A percentile compares a stretch with the other conserved stretches of the same genome.
Conservation (phyloP, 371 early-diverging fungal genomes). For the Rhizopus delemar region DNA sequence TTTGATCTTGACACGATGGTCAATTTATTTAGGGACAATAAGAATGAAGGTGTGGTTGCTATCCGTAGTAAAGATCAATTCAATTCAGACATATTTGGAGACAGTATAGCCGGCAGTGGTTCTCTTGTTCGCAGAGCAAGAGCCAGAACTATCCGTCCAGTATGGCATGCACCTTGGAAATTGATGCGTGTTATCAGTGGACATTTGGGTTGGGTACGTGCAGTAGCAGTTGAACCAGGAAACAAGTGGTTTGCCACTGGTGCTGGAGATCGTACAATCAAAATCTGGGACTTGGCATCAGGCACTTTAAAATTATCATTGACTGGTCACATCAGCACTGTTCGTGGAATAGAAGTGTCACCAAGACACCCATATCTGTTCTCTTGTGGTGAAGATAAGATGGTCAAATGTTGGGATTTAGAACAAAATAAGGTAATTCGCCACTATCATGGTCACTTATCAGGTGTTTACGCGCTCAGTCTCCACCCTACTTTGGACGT, state of each 20-base stretch:
- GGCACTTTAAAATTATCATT: conserved; percentile 92
- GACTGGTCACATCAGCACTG: conserved; percentile 95
- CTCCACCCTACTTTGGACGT: conserved; percentile 94
- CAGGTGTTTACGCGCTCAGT: conserved; percentile 87
- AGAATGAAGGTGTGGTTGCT: conserved; percentile 47
- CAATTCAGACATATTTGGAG: conserved; percentile 52
- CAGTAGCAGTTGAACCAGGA: conserved; percentile 89
- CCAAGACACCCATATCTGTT: conserved; percentile 95
- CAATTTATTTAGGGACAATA: conserved; percentile 16
- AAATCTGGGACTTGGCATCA: conserved; percentile 98
- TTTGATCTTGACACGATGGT: background rate
- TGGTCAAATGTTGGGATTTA: conserved; percentile 98
- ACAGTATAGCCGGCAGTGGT: conserved; percentile 47
- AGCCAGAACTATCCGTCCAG: conserved; percentile 64
- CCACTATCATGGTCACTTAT: conserved; percentile 96
- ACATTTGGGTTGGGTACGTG: conserved; percentile 96
- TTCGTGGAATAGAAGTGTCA: conserved; percentile 92
- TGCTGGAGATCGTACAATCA: conserved; percentile 94
- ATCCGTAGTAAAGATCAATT: conserved; percentile 49
- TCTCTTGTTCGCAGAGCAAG: conserved; percentile 64
- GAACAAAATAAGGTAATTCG: conserved; percentile 97
- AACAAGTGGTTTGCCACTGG: conserved; percentile 98
- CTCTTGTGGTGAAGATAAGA: conserved; percentile 95
- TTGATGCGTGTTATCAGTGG: conserved; percentile 96
- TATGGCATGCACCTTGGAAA: conserved; percentile 99